Evolutionary conservation across 1,284 basidiomycete species (phyloP).

Genomic region (Inonotus obliquus): DNA sequence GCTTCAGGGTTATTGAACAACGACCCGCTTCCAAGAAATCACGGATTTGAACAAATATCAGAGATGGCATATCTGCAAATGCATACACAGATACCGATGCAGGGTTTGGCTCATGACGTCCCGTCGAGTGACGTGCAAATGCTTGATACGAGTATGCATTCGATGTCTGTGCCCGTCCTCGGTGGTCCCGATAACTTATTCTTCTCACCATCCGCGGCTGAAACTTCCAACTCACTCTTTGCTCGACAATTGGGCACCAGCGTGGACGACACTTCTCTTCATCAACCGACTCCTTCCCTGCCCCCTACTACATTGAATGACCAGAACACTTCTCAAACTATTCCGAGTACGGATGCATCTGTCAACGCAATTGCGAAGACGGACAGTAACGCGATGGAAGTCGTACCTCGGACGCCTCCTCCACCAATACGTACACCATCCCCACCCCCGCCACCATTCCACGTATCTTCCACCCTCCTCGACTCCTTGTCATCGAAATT

Average conservation of each 20-base stretch:
- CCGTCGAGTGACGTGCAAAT: neutral
- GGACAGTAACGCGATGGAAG: constrained; percentile 39
- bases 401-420: constrained; percentile 35
- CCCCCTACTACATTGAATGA: constrained; percentile 28
- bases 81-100: neutral
- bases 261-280: neutral
- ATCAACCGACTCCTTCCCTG: constrained; percentile 20
- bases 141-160: neutral
- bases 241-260: neutral
- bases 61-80: no score
- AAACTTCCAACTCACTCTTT: neutral
- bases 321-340: constrained; percentile 16
- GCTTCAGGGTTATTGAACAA: neutral
- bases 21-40: no score
- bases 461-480: constrained; percentile 46
- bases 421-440: constrained; percentile 24
- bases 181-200: neutral
- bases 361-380: neutral
- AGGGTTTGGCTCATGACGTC: neutral
- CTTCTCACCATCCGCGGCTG: neutral
- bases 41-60: no score
- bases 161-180: neutral
- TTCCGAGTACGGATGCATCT: neutral
- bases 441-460: constrained; percentile 64
- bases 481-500: constrained; percentile 43